Base-by-base conservation (phyloP, 2,329 filamentous ascomycete species). In the Colletotrichum ledebouriae region DNA sequence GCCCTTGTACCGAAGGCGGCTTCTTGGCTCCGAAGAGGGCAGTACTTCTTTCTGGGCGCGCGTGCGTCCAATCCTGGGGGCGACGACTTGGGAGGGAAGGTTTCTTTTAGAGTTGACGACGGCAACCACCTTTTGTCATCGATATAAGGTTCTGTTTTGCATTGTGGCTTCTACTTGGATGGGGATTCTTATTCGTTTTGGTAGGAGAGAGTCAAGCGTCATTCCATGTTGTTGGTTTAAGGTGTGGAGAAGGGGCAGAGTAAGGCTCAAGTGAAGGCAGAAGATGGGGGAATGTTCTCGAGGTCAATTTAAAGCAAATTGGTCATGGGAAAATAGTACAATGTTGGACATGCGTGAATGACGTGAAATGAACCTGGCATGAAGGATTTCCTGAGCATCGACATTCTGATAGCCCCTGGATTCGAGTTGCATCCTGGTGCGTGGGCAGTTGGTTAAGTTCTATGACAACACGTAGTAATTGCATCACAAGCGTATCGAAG, bases 141-240 rank as follows among this genome's bases (percentile, higher is more conserved):
- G 53, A 58, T 39, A 52, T 29, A 52, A 50, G 57, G 44, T 67
- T 53, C 44, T 63, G 33, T 63, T 61, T 69, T 63, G 63, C 53
- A 59, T 64, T 58, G 49, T 69, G 39, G 56, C 42, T 39, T 65
- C 53, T 49, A 66, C 55, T 69, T 69, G 66, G 66, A 66, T 60
- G 61, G 39, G 41, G 34, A 20, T 66, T 56, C 20, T 66, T 25
- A 33, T 56, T 46, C 34, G 34, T 20, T 34, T 60, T 60, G 42
- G 65, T 47, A 60, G 55, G 37, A 66, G 49, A 56, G 47, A 39
- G 29, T 41, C 33, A 22, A 53, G 52, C 52, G 39, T 46, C 33
- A 49, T 46, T 22, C 29, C 46, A n/a, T 39, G 33, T 13, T 37
- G 39, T 49, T 37, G 33, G 39, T 34, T 11, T 39, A 39, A 15